Evolutionary conservation across 805 yeast species (phyloP).

Genomic region (Yamadazyma endophytica): DNA sequence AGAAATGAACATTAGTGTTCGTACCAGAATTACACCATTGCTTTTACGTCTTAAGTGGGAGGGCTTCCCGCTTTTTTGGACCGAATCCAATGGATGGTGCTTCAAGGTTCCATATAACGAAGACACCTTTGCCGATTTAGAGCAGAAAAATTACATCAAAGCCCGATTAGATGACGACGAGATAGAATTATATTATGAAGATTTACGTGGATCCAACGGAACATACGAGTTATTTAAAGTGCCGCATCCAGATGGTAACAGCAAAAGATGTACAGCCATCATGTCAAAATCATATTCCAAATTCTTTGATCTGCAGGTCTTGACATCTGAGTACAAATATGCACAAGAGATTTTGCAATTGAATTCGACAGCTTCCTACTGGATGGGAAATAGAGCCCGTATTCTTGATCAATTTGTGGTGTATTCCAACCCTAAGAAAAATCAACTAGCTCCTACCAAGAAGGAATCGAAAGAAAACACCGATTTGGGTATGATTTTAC

Average conservation of each 20-base stretch:
- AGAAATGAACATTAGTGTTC: constrained; percentile 58
- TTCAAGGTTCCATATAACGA: constrained; percentile 55
- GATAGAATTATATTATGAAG: constrained; percentile 17
- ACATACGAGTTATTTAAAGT: constrained; percentile 54
- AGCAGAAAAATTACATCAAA: constrained; percentile 34
- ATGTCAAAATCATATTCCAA: constrained; percentile 72
- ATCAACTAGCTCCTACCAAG: constrained; percentile 22
- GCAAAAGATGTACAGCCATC: constrained; percentile 66
- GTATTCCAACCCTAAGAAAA: constrained; percentile 27
- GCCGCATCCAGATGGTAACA: constrained; percentile 86
- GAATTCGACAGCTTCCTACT: constrained; percentile 79
- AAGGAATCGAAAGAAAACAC: constrained; percentile 17
- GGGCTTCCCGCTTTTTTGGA: constrained; percentile 77
- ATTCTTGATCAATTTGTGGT: constrained; percentile 85
- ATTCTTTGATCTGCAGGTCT: constrained; percentile 66
- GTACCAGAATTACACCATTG: constrained; percentile 73
- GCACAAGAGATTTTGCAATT: constrained; percentile 78
- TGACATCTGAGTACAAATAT: constrained; percentile 65
- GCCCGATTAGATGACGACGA: constrained; percentile 28
- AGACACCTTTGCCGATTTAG: constrained; percentile 20
- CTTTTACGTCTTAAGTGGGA: constrained; percentile 82
- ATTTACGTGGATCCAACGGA: constrained; percentile 15
- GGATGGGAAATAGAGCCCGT: constrained; percentile 89
- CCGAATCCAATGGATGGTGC: constrained; percentile 82
- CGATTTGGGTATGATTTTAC: constrained; percentile 71